A percentile compares a stretch with the other conserved stretches of the same genome.
These are phyloP conservation scores for Sordariomycetes sp. DNA, from an alignment of 2,329 filamentous ascomycete genomes.

Conservation along the genomic window DNA sequence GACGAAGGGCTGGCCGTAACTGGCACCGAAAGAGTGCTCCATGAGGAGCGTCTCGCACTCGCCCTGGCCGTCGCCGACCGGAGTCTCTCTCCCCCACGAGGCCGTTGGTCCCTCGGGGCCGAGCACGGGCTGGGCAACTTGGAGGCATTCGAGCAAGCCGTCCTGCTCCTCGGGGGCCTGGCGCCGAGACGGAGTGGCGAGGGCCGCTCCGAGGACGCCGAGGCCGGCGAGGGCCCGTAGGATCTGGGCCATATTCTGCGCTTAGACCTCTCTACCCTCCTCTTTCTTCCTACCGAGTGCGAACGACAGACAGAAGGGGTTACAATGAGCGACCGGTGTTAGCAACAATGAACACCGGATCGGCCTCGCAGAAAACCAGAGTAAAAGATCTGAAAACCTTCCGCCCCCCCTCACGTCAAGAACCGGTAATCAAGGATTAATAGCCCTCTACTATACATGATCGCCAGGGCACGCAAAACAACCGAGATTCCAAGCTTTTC, in stretches of 20 bases:
- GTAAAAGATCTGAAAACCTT: no score
- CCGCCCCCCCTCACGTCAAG: neutral
- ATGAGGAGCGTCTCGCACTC: constrained; percentile 51
- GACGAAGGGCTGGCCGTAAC: constrained; percentile 64
- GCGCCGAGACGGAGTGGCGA: neutral
- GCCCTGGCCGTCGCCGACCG: neutral
- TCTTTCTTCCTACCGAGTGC: neutral
- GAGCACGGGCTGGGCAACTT: constrained; percentile 57
- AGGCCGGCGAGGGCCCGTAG: neutral
- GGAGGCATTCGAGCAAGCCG: constrained; percentile 45
- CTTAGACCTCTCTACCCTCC: neutral
- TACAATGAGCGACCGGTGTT: neutral
- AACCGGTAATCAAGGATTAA: neutral
- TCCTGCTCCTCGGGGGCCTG: neutral
- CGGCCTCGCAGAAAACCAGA: no score
- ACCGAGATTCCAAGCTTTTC: neutral
- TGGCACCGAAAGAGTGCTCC: constrained; percentile 59
- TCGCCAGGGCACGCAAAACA: neutral
- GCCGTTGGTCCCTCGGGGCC: constrained; percentile 28
- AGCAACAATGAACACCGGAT: no score
- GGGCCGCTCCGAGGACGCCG: neutral
- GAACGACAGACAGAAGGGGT: neutral
- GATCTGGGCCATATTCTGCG: neutral
- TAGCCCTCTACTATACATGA: neutral
- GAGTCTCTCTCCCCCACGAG: constrained; percentile 9